These are phyloP conservation scores for Artemisia argyi DNA, from an alignment of 129 eudicot genomes.

Conservation along the genomic window DNA sequence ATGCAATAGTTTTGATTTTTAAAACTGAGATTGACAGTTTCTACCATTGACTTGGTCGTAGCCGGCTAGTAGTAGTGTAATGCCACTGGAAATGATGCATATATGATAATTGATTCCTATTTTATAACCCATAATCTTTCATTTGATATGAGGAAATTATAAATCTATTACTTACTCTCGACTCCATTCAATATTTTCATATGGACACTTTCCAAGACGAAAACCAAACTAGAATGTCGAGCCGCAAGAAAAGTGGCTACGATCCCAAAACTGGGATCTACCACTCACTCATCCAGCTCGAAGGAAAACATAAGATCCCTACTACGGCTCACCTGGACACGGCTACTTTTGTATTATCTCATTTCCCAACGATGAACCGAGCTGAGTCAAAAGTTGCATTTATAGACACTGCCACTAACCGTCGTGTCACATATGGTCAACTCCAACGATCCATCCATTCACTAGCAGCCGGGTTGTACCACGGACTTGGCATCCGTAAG, in stretches of 20 bases:
- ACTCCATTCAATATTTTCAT: not conserved
- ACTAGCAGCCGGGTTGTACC: slow-evolving; percentile 59
- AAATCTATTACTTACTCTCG: not conserved
- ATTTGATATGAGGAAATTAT: not conserved
- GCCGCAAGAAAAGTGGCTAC: slow-evolving; percentile 38
- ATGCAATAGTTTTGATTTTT: not conserved
- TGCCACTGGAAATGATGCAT: slow-evolving; percentile 19
- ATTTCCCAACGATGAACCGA: slow-evolving; percentile 43
- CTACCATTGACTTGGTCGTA: slow-evolving; percentile 19
- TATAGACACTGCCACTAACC: slow-evolving; percentile 52
- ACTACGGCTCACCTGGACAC: slow-evolving; percentile 47
- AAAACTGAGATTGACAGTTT: not conserved
- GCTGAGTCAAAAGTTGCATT: slow-evolving; percentile 62
- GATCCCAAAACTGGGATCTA: slow-evolving; percentile 57
- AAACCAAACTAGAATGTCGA: slow-evolving; percentile 4
- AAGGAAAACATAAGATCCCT: slow-evolving; percentile 49
- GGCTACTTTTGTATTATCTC: slow-evolving; percentile 61
- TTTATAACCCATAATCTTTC: slow-evolving; percentile 12
- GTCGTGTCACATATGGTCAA: slow-evolving; percentile 52
- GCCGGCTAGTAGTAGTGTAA: slow-evolving; percentile 17
- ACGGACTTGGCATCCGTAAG: slow-evolving; percentile 54
- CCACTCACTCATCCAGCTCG: slow-evolving; percentile 53
- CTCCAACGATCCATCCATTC: slow-evolving; percentile 50
- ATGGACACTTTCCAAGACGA: slow-evolving; percentile 35
- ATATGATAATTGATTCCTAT: not conserved